A percentile compares a stretch with the other conserved stretches of the same genome.
phyloP scores from a whole-genome alignment of 176 grass and related monocot genomes.

The Rhynchospora pubera region DNA sequence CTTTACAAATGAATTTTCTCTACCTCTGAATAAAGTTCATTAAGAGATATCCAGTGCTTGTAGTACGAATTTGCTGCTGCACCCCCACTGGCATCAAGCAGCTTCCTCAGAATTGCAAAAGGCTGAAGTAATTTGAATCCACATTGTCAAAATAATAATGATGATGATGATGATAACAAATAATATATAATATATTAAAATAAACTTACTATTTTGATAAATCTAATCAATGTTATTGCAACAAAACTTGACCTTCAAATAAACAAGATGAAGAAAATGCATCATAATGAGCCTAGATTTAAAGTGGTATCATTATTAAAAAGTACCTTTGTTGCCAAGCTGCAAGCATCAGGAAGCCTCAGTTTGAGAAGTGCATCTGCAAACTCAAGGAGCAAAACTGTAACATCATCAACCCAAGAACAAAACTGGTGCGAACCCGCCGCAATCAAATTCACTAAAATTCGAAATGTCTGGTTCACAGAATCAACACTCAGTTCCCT shows the following conservation, averaged over 20 bases:
- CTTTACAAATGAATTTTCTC: neutral
- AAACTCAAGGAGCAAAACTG: slow-evolving; percentile 53
- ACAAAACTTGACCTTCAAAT: neutral
- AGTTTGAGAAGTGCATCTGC: slow-evolving; percentile 52
- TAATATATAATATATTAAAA: neutral
- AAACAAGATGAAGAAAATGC: slow-evolving; percentile 9
- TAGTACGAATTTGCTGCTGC: slow-evolving; percentile 44
- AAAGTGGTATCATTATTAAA: neutral
- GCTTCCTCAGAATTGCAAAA: slow-evolving; percentile 60
- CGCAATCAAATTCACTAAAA: slow-evolving; percentile 81
- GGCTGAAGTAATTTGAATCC: slow-evolving; percentile 42
- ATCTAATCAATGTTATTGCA: slow-evolving; percentile 8
- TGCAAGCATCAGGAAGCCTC: slow-evolving; percentile 57
- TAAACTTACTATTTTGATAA: neutral
- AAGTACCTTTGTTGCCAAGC: slow-evolving; percentile 60
- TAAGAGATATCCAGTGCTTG: slow-evolving; percentile 49
- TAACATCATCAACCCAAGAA: slow-evolving; percentile 52
- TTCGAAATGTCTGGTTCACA: slow-evolving; percentile 65
- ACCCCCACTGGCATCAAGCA: slow-evolving; percentile 52
- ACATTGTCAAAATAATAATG: slow-evolving; percentile 6
- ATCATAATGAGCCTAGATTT: slow-evolving; percentile 3
- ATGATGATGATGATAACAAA: slow-evolving; percentile 10
- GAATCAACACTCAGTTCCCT: slow-evolving; percentile 65
- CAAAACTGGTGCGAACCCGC: slow-evolving; percentile 44
- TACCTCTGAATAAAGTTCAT: slow-evolving; percentile 86